phyloP scores from a whole-genome alignment of 108 stramenopile species.

The Fistulifera solaris region DNA sequence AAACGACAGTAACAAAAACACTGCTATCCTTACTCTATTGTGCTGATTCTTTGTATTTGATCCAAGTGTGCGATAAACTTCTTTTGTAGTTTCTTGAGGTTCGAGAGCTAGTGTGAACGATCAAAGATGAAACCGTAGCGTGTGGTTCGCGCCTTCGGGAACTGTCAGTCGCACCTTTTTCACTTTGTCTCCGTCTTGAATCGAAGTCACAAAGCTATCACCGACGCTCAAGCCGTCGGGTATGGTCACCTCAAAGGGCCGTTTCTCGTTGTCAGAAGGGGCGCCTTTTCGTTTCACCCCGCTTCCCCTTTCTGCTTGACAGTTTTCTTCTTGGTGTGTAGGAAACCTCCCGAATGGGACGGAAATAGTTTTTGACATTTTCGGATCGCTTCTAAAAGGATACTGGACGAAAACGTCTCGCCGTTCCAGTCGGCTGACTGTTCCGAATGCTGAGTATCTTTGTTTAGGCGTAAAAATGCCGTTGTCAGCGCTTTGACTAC shows the following conservation, averaged over 20 bases:
- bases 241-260: constrained; percentile 32
- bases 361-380: constrained; percentile 34
- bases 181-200: constrained; percentile 23
- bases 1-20: constrained; percentile 10
- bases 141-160: constrained; percentile 9
- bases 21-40: too few species aligned
- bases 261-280: background rate
- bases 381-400: constrained; percentile 23
- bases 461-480: constrained; percentile 29
- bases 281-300: constrained; percentile 5
- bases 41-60: too few species aligned
- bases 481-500: constrained; percentile 46
- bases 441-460: constrained; percentile 15
- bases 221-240: constrained; percentile 31
- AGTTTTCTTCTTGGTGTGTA: constrained; percentile 15
- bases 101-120: too few species aligned
- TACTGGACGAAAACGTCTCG: constrained; percentile 12
- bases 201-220: constrained; percentile 35
- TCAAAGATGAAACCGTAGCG: too few species aligned
- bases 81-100: too few species aligned
- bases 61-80: too few species aligned
- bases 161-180: constrained; percentile 46
- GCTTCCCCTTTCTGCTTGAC: constrained; percentile 9
- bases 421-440: constrained; percentile 41
- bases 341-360: constrained; percentile 14